phyloP scores from a whole-genome alignment of 768 basidiomycete genomes.

The Collybia sp. region DNA sequence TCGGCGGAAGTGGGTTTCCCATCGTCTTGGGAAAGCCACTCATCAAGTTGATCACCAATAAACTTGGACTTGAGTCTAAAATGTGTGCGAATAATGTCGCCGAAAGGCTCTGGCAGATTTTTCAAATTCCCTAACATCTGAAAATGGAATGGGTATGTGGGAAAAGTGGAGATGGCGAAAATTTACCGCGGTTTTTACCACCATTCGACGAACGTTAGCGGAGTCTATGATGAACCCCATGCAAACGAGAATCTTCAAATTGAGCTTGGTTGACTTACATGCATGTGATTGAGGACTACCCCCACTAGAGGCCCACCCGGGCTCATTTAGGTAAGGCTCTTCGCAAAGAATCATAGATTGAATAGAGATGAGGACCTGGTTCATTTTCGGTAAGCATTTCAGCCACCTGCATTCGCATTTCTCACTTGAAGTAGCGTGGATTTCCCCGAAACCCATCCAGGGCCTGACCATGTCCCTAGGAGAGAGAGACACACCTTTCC shows the following conservation, averaged over 20 bases:
- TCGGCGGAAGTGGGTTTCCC: conserved; percentile 53
- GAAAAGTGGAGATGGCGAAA: background rate
- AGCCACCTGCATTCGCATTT: background rate
- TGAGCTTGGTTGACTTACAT: conserved; percentile 42
- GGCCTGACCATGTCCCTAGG: conserved; percentile 89
- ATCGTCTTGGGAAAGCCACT: conserved; percentile 77
- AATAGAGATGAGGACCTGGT: conserved; percentile 88
- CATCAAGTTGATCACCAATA: conserved; percentile 69
- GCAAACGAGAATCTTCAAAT: background rate
- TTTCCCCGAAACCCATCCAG: conserved; percentile 89
- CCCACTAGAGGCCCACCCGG: conserved; percentile 73
- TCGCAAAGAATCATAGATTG: conserved; percentile 97
- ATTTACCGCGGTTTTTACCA: conserved; percentile 78
- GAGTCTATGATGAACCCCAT: conserved; percentile 51
- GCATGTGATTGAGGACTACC: conserved; percentile 74
- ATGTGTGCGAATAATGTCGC: conserved; percentile 84
- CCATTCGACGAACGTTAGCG: conserved; percentile 91
- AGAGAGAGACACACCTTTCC: conserved; percentile 93
- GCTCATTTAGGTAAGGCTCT: conserved; percentile 91
- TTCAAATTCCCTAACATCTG: conserved; percentile 86
- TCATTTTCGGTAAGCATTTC: conserved; percentile 28
- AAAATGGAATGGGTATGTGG: conserved; percentile 3
- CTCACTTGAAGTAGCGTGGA: conserved; percentile 83
- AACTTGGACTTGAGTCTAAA: conserved; percentile 79
- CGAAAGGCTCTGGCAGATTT: conserved; percentile 81